Conservation (phyloP, 1,139 yeast genomes). For the Eremothecium cymbalariae region DNA sequence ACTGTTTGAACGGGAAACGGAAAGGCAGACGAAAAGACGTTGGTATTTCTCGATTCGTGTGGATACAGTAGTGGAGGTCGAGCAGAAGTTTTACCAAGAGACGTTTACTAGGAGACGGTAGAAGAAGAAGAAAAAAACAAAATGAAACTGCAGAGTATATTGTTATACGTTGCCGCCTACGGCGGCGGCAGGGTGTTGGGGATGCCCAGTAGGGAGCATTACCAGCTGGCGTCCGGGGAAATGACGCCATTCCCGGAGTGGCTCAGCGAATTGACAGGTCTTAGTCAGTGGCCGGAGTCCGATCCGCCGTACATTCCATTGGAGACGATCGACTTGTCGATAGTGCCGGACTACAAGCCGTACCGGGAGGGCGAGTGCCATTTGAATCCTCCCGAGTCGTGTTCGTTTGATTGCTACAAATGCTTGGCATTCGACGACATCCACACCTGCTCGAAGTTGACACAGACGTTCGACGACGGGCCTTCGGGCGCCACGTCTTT, state of each 20-base stretch:
- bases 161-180: too few species aligned
- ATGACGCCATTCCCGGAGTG: conserved; percentile 62
- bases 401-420: conserved; percentile 81
- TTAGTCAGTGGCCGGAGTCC: conserved; percentile 71
- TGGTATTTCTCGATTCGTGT: too few species aligned
- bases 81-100: too few species aligned
- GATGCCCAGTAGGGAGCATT: neutral
- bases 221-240: neutral
- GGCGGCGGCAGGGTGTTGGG: neutral
- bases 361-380: conserved; percentile 59
- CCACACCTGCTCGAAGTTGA: conserved; percentile 59
- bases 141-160: too few species aligned
- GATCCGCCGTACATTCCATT: conserved; percentile 83
- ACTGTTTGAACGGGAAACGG: too few species aligned
- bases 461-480: conserved; percentile 94
- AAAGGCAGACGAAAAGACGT: too few species aligned
- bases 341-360: conserved; percentile 41
- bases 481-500: conserved; percentile 67
- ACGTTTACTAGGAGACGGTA: too few species aligned
- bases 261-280: conserved; percentile 67
- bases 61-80: too few species aligned
- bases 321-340: conserved; percentile 53
- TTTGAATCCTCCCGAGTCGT: conserved; percentile 39
- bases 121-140: too few species aligned
- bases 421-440: conserved; percentile 77